Percentiles rank a stretch among this genome's conserved stretches.
phyloP scores from a whole-genome alignment of 2,329 filamentous ascomycete genomes.

The Diaporthe amygdali region DNA sequence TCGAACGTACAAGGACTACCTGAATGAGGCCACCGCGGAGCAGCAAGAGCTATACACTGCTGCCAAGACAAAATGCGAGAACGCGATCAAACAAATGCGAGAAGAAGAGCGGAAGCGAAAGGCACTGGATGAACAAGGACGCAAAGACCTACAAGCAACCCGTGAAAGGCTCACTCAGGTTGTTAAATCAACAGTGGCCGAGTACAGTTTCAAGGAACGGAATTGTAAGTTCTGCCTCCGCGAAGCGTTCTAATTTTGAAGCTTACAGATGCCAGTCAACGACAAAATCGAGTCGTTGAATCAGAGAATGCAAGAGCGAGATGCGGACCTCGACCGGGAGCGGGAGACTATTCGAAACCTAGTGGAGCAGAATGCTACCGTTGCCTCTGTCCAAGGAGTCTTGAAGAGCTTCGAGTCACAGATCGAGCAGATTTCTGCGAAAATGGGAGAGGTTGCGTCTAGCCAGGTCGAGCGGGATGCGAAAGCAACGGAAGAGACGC shows the following conservation, averaged over 20 bases:
- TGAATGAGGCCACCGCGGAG: slow-evolving; percentile 53
- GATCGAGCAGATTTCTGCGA: slow-evolving; percentile 13
- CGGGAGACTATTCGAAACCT: slow-evolving; percentile 16
- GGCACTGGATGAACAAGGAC: slow-evolving; percentile 31
- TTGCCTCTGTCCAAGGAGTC: not conserved
- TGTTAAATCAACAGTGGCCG: slow-evolving; percentile 20
- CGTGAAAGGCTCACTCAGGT: slow-evolving; percentile 35
- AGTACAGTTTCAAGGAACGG: slow-evolving; percentile 17
- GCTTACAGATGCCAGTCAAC: slow-evolving; percentile 23
- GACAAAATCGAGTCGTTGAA: slow-evolving; percentile 27
- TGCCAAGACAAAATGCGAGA: slow-evolving; percentile 38
- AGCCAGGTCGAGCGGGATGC: slow-evolving; percentile 20
- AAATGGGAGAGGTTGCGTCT: not conserved
- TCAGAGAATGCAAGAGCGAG: slow-evolving; percentile 21
- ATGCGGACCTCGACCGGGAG: slow-evolving; percentile 9
- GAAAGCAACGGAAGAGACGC: slow-evolving; percentile 15
- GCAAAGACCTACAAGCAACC: slow-evolving; percentile 39
- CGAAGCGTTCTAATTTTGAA: not conserved
- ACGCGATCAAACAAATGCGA: slow-evolving; percentile 40
- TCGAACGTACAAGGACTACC: slow-evolving; percentile 39
- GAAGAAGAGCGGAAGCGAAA: slow-evolving; percentile 35
- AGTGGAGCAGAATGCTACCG: slow-evolving; percentile 7
- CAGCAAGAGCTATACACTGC: slow-evolving; percentile 49
- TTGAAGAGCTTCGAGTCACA: slow-evolving; percentile 7
- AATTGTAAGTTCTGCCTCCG: slow-evolving; percentile 21